Conservation (phyloP, 2,329 filamentous ascomycete species). For the Coleophoma eucalyptorum region DNA sequence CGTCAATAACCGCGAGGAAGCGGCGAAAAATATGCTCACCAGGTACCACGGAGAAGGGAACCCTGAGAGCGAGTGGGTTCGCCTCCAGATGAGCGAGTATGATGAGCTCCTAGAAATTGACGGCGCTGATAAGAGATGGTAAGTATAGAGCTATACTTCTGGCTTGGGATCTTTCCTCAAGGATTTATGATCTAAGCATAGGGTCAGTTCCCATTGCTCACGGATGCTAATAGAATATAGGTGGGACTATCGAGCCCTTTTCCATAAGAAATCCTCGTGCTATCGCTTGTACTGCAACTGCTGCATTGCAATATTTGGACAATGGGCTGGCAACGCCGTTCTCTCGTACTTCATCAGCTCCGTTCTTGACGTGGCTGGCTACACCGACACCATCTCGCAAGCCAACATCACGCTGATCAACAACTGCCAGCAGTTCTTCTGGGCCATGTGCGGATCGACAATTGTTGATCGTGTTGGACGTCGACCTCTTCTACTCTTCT, state of each 20-base stretch:
- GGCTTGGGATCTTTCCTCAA: too few relatives aligned
- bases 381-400: slow-evolving; percentile 40
- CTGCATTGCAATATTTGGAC: slow-evolving; percentile 47
- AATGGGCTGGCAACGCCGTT: slow-evolving; percentile 38
- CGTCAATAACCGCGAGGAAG: slow-evolving; percentile 33
- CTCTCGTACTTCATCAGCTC: slow-evolving; percentile 50
- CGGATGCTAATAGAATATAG: too few relatives aligned
- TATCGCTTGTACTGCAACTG: slow-evolving; percentile 47
- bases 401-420: slow-evolving; percentile 50
- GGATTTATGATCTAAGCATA: too few relatives aligned
- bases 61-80: slow-evolving; percentile 44
- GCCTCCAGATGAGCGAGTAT: slow-evolving; percentile 44
- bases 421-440: slow-evolving; percentile 48
- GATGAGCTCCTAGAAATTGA: slow-evolving; percentile 45
- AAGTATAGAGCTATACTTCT: too few relatives aligned
- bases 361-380: slow-evolving; percentile 46
- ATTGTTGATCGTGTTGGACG: slow-evolving; percentile 55
- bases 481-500: slow-evolving; percentile 47
- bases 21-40: slow-evolving; percentile 36
- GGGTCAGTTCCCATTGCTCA: too few relatives aligned
- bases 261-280: slow-evolving; percentile 41
- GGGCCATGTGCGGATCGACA: slow-evolving; percentile 47
- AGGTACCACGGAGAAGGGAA: slow-evolving; percentile 49
- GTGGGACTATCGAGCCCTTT: slow-evolving; percentile 50
- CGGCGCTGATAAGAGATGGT: slow-evolving; percentile 48